Conservation (phyloP, 2,329 filamentous ascomycete genomes). For the Apiospora malaysiana region DNA sequence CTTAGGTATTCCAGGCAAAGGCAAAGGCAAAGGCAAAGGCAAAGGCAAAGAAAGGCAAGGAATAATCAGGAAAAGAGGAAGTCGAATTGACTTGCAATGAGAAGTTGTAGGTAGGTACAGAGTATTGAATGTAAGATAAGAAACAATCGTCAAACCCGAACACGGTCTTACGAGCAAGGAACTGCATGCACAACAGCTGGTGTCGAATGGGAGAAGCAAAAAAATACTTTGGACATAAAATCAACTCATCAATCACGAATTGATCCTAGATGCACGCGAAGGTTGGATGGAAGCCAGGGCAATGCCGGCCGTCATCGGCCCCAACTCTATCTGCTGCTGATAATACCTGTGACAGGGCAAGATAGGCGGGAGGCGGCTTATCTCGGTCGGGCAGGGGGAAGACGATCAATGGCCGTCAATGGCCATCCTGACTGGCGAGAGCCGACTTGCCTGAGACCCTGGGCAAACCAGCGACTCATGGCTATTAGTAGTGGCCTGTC, state of each 20-base stretch:
- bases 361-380: conserved; percentile 3
- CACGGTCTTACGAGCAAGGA: not conserved
- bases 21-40: too few relatives aligned
- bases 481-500: not conserved
- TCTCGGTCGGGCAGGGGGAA: conserved; percentile 10
- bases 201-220: not conserved
- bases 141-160: not conserved
- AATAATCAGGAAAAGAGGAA: too few relatives aligned
- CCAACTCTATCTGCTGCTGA: conserved; percentile 6
- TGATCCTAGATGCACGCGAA: not conserved
- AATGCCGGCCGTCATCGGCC: conserved; percentile 14
- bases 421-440: conserved; percentile 1
- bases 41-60: too few relatives aligned
- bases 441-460: not conserved
- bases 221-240: not conserved
- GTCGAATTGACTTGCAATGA: not conserved
- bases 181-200: not conserved
- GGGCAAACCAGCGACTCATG: conserved; percentile 2
- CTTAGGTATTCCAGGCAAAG: not conserved
- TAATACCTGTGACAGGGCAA: conserved; percentile 3
- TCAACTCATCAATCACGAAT: not conserved
- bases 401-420: not conserved
- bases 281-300: not conserved
- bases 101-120: not conserved
- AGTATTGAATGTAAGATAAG: not conserved